Conservation (phyloP, 352 stramenopile genomes). For the Globisporangium solare region DNA sequence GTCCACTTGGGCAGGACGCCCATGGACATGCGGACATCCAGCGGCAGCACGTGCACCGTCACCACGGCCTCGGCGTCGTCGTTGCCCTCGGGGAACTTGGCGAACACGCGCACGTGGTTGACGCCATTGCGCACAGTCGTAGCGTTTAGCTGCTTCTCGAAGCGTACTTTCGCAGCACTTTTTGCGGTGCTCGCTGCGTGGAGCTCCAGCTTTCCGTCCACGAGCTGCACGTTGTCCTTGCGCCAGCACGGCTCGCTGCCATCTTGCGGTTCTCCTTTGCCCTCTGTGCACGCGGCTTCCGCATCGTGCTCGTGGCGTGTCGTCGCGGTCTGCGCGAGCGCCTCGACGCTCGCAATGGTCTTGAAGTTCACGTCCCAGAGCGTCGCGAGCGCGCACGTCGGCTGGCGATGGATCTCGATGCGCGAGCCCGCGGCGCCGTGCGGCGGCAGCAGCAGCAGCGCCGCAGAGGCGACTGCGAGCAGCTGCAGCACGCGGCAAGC, state of each 20-base stretch:
- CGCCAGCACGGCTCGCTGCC: slow-evolving; percentile 13
- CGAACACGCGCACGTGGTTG: slow-evolving; percentile 7
- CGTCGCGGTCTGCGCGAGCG: slow-evolving; percentile 17
- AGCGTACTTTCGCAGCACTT: slow-evolving; percentile 6
- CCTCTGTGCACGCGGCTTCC: background rate
- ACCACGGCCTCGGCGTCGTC: slow-evolving; percentile 19
- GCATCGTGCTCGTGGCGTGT: slow-evolving; percentile 14
- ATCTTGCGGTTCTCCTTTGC: background rate
- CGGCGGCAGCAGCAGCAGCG: background rate
- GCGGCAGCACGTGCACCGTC: slow-evolving; percentile 19
- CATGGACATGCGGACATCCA: slow-evolving; percentile 24
- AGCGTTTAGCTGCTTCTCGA: background rate
- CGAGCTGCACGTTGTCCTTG: slow-evolving; percentile 14
- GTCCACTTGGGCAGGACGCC: slow-evolving; percentile 8
- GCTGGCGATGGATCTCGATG: slow-evolving; percentile 25
- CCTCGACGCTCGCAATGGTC: slow-evolving; percentile 6
- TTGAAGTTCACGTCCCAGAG: slow-evolving; percentile 27
- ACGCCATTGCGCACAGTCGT: background rate
- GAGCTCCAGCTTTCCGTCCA: slow-evolving; percentile 6
- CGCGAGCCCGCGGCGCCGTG: background rate
- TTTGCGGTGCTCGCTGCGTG: background rate
- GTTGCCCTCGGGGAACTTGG: slow-evolving; percentile 10
- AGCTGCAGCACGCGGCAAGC: background rate
- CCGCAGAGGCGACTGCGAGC: background rate
- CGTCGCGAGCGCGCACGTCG: slow-evolving; percentile 24